Evolutionary conservation across 2,329 filamentous ascomycete species (phyloP).

Genomic region (Zasmidium angulare): DNA sequence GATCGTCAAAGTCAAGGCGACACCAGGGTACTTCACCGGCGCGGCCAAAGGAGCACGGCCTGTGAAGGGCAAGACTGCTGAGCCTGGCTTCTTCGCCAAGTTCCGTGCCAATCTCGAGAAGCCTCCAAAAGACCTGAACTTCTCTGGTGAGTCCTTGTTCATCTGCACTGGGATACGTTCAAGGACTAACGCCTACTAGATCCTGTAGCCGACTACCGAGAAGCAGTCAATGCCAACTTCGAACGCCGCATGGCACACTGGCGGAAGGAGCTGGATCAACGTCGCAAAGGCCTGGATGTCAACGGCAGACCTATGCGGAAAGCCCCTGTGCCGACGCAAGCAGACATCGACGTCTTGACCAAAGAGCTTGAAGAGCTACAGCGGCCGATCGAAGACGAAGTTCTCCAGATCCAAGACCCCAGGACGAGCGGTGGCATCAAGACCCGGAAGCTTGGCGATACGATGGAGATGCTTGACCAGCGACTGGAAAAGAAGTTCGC

Average conservation of each 20-base stretch:
- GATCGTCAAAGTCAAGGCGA: constrained; percentile 9
- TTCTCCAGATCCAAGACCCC: constrained; percentile 13
- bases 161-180: neutral
- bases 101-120: neutral
- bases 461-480: constrained; percentile 18
- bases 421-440: constrained; percentile 9
- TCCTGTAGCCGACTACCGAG: constrained; percentile 15
- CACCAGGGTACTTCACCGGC: constrained; percentile 8
- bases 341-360: constrained; percentile 18
- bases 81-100: constrained; percentile 9
- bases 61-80: neutral
- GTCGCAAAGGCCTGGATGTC: constrained; percentile 21
- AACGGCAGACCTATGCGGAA: constrained; percentile 14
- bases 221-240: neutral
- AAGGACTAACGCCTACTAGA: constrained; percentile 8
- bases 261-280: constrained; percentile 13
- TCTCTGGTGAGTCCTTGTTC: neutral
- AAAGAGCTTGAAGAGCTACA: constrained; percentile 12
- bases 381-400: constrained; percentile 24
- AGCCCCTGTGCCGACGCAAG: constrained; percentile 18
- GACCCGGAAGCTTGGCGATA: constrained; percentile 19
- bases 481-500: constrained; percentile 12
- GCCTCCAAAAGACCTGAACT: too few relatives aligned
- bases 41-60: neutral
- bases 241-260: constrained; percentile 12